These are phyloP conservation scores for Penicillium canariense DNA, from an alignment of 495 filamentous ascomycete species.

Conservation along the genomic window DNA sequence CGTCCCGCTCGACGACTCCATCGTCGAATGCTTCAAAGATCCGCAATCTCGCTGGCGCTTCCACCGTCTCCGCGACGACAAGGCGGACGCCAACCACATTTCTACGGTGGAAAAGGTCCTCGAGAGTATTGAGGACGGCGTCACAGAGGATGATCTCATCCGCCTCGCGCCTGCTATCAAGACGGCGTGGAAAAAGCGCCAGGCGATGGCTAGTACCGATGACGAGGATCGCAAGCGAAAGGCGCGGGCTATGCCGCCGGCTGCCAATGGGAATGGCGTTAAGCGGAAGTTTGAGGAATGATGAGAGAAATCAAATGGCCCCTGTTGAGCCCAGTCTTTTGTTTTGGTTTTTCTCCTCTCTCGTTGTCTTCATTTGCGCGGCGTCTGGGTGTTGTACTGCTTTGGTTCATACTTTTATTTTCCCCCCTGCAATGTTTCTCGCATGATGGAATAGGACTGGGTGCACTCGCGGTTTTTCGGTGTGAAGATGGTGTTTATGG, in stretches of 20 bases:
- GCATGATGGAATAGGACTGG: background rate
- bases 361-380: background rate
- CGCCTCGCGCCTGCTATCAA: constrained; percentile 62
- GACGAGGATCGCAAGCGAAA: constrained; percentile 29
- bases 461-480: background rate
- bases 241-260: constrained; percentile 19
- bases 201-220: constrained; percentile 29
- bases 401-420: background rate
- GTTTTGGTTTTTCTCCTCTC: background rate
- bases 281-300: constrained; percentile 52
- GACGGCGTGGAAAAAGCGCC: constrained; percentile 67
- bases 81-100: constrained; percentile 85
- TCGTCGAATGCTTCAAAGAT: constrained; percentile 87
- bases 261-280: constrained; percentile 39
- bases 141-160: constrained; percentile 65
- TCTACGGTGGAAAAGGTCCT: constrained; percentile 75
- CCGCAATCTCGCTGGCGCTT: constrained; percentile 72
- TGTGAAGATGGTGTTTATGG: background rate
- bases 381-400: constrained; percentile 3
- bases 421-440: background rate
- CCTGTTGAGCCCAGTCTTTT: no score
- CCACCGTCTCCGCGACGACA: constrained; percentile 86
- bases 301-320: constrained; percentile 14
- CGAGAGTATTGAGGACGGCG: constrained; percentile 74
- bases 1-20: constrained; percentile 72